Conservation (phyloP, 257 asterid genomes). For the Lavandula angustifolia region DNA sequence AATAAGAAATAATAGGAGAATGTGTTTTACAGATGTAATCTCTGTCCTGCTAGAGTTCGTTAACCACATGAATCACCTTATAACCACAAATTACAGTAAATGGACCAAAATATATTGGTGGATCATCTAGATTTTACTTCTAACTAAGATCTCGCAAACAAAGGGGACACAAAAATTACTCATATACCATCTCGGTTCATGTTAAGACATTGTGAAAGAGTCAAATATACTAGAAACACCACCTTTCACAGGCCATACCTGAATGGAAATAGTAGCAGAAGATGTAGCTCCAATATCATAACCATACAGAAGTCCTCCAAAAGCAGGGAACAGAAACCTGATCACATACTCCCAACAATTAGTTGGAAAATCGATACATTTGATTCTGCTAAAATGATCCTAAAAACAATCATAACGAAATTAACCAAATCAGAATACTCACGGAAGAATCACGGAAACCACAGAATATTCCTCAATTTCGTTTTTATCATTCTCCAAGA, state of each 20-base stretch:
- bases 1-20: background rate
- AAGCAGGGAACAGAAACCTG: conserved; percentile 95
- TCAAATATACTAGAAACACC: background rate
- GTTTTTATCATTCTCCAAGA: conserved; percentile 38
- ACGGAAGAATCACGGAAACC: conserved; percentile 72
- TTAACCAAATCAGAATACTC: conserved; percentile 36
- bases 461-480: conserved; percentile 61
- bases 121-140: background rate
- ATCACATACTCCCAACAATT: conserved; percentile 17
- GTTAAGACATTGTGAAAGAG: background rate
- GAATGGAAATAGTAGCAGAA: conserved; percentile 78
- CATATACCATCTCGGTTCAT: background rate
- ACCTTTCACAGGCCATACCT: conserved; percentile 50
- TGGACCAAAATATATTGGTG: background rate
- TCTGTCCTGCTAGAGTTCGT: background rate
- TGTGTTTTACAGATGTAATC: background rate
- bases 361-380: background rate
- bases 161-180: background rate
- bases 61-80: background rate
- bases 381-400: background rate
- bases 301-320: conserved; percentile 94
- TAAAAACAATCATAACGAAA: background rate
- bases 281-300: conserved; percentile 99
- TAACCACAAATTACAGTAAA: background rate
- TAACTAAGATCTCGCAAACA: conserved; percentile 1